Percentiles rank a stretch among this genome's conserved stretches.
Evolutionary conservation across 176 grass and related monocot genomes (phyloP).

Genomic region (Stipa capillata): DNA sequence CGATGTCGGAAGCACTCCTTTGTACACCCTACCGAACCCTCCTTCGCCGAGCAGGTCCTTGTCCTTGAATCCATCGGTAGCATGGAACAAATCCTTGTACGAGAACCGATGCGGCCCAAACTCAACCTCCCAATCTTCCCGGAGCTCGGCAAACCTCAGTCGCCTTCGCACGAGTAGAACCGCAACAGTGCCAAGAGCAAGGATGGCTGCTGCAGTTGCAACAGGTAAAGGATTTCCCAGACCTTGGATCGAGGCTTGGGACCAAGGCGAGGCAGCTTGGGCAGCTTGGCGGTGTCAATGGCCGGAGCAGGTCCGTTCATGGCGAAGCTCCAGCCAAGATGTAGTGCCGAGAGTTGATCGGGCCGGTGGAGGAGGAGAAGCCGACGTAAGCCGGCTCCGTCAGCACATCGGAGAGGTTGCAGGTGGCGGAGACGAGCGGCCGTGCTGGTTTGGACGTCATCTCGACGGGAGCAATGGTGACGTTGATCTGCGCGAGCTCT

Average conservation of each 20-base stretch:
- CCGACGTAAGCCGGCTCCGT: neutral
- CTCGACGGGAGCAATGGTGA: neutral
- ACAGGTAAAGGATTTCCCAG: neutral
- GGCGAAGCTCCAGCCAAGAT: constrained; percentile 21
- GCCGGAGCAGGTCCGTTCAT: neutral
- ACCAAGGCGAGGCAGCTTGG: neutral
- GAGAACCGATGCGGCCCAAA: too few species aligned
- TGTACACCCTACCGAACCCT: too few species aligned
- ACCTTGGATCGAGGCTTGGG: neutral
- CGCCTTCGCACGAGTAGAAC: neutral
- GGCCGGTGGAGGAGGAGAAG: neutral
- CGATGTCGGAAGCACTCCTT: too few species aligned
- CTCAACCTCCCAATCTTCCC: constrained; percentile 9
- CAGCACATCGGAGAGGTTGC: constrained; percentile 4
- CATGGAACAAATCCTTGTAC: too few species aligned
- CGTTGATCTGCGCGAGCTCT: neutral
- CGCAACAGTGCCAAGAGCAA: neutral
- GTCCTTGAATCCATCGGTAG: too few species aligned
- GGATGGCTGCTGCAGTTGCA: neutral
- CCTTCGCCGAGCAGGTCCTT: too few species aligned
- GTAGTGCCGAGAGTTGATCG: neutral
- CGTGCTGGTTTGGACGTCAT: neutral
- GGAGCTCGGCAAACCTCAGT: neutral
- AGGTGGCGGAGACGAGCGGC: neutral
- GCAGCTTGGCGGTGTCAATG: constrained; percentile 1